Conservation (phyloP, 768 basidiomycete species). For the Pholiota conissans region DNA sequence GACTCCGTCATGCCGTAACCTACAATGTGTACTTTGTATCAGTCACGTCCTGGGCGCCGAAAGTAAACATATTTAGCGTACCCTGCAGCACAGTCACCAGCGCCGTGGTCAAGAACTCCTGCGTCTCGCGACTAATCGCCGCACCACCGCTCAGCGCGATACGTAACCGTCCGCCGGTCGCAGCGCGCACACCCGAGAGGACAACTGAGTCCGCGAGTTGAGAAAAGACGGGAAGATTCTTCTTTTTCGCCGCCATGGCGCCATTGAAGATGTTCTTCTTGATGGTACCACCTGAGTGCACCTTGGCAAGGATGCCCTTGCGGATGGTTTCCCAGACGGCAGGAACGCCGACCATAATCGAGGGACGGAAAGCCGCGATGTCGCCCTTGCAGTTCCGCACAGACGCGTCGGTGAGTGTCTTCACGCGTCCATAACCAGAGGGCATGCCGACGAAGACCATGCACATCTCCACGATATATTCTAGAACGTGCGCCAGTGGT, state of each 20-base stretch:
- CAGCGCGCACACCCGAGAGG: conserved; percentile 72
- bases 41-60: not conserved
- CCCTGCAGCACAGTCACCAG: conserved; percentile 88
- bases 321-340: conserved; percentile 97
- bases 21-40: conserved; percentile 27
- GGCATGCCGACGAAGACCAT: conserved; percentile 78
- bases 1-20: conserved; percentile 98
- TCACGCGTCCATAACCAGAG: conserved; percentile 88
- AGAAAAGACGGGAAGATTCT: conserved; percentile 62
- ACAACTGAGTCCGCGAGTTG: conserved; percentile 75
- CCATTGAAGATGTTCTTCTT: conserved; percentile 80
- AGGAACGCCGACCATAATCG: conserved; percentile 94
- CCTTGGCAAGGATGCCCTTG: conserved; percentile 87
- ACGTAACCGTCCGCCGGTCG: conserved; percentile 86
- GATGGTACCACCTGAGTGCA: conserved; percentile 63
- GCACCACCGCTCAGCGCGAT: conserved; percentile 86
- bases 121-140: conserved; percentile 81
- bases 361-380: conserved; percentile 76
- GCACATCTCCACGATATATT: conserved; percentile 88
- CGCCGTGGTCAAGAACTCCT: conserved; percentile 83
- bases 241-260: conserved; percentile 75
- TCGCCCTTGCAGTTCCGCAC: conserved; percentile 88
- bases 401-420: conserved; percentile 94
- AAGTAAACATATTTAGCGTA: conserved; percentile 29
- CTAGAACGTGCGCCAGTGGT: conserved; percentile 92